Base-by-base conservation (phyloP, 139 green algal species). In the Chlorella sp. region DNA sequence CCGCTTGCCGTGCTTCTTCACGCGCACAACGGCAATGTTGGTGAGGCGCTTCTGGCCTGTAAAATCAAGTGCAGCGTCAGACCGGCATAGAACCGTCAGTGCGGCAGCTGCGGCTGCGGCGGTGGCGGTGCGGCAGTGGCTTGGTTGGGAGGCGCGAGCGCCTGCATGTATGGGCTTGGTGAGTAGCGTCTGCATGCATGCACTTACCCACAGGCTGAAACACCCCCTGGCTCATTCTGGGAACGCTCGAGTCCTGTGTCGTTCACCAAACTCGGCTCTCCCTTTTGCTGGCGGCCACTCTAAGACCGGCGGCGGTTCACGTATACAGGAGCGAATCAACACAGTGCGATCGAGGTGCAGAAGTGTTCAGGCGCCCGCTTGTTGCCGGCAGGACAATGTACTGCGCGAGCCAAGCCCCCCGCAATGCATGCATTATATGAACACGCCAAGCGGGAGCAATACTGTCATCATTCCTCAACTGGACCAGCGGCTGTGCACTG, bases 11-110 rank as follows among this genome's bases (percentile, higher is more conserved):
- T 92, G 90, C 91, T 98, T 99, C 89, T 98, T 99, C 14, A 97
- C 91, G 11, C 96, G 91, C 40, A 99, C 98, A 1, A 99, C 94
- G 21, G 98, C 98, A 26, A 99, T 94, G 91, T 99, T 99, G 12
- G 98, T 99, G 80, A 99, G 96, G 71, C 98, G 93, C 91, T 99
- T 99, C 90, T 99, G 98, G 39, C 98, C 98, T 98, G 94, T 53
- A 83, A n/a, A 18, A 16, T 2, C 53, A 53, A 57, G 40, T 36
- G 36, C 71, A n/a, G 71, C 28, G 48, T 9, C 48, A 57, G 9
- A 9, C 5, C 48, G 48, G 7, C 48, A 57, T 57, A 73, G 26
- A 22, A 34, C 68, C 22, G 26, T 76, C 36, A 30, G 21, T 28
- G 39, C 24, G 22, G 24, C 39, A 36, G 39, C 37, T n/a, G 78